Evolutionary conservation across 768 basidiomycete genomes (phyloP).

Genomic region (Mycena epipterygia): DNA sequence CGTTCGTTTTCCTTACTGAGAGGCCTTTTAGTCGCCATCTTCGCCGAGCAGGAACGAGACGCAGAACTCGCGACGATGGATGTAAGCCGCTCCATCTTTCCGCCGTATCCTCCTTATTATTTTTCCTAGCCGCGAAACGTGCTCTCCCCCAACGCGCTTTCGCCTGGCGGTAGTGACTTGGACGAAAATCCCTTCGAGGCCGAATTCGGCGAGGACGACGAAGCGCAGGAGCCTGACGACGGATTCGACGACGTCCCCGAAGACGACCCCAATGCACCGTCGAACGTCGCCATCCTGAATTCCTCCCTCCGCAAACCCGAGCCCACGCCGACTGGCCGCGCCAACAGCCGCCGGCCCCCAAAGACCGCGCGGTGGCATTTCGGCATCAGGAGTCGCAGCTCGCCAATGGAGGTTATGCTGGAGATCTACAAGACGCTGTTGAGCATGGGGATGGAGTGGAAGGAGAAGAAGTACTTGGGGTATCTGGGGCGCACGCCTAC

Average conservation of each 20-base stretch:
- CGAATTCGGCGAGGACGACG: conserved; percentile 77
- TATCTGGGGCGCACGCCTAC: conserved; percentile 67
- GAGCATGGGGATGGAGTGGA: conserved; percentile 97
- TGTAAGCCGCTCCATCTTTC: conserved; percentile 59
- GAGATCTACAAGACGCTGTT: conserved; percentile 97
- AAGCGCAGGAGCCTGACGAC: conserved; percentile 62
- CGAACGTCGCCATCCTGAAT: conserved; percentile 89
- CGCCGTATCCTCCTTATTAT: conserved; percentile 20
- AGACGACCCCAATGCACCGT: conserved; percentile 46
- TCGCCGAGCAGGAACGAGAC: conserved; percentile 89
- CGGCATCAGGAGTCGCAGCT: conserved; percentile 93
- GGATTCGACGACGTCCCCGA: conserved; percentile 55
- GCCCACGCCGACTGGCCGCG: conserved; percentile 26
- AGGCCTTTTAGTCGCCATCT: conserved; percentile 75
- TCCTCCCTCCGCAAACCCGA: conserved; percentile 76
- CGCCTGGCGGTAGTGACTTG: conserved; percentile 70
- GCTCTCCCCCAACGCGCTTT: conserved; percentile 75
- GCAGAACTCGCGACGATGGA: conserved; percentile 85
- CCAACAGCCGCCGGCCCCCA: conserved; percentile 51
- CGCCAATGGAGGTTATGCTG: conserved; percentile 99
- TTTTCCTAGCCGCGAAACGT: conserved; percentile 73
- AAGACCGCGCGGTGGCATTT: conserved; percentile 86
- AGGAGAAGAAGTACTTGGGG: conserved; percentile 86
- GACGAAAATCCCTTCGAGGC: conserved; percentile 87
- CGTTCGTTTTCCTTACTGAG: neutral